phyloP scores from a whole-genome alignment of 495 filamentous ascomycete species.

The Podospora fimiseda region DNA sequence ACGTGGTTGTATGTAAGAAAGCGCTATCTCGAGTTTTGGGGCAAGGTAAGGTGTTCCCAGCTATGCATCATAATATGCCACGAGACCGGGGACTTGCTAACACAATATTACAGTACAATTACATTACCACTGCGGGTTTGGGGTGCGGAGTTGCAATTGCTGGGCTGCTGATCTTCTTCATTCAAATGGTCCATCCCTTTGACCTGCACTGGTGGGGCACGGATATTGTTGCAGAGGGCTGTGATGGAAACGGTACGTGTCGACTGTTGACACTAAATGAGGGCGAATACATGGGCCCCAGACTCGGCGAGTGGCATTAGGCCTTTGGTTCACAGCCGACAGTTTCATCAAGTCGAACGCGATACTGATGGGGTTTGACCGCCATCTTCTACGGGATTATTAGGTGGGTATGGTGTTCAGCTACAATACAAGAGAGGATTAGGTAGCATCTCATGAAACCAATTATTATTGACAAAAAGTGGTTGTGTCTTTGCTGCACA shows the following conservation, averaged over 20 bases:
- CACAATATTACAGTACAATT: constrained; percentile 31
- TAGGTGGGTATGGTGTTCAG: neutral
- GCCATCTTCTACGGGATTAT: neutral
- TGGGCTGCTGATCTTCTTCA: constrained; percentile 38
- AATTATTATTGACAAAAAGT: neutral
- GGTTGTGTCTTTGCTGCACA: no score
- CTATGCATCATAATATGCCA: neutral
- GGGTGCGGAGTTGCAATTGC: constrained; percentile 34
- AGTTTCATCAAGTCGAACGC: no score
- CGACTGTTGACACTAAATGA: constrained; percentile 16
- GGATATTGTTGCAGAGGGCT: constrained; percentile 24
- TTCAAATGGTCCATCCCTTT: constrained; percentile 28
- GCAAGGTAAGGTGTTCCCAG: constrained; percentile 26
- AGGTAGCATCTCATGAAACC: neutral
- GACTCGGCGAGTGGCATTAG: constrained; percentile 25
- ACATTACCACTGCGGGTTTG: constrained; percentile 33
- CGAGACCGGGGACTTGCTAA: neutral
- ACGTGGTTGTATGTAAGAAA: constrained; percentile 34
- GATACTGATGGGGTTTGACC: no score
- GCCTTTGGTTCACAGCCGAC: no score
- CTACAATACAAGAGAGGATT: neutral
- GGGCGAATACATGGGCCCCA: constrained; percentile 35
- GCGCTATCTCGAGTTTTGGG: constrained; percentile 34
- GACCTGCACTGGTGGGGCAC: constrained; percentile 41
- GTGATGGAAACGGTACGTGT: constrained; percentile 24